Base-by-base conservation (phyloP, 2,329 filamentous ascomycete genomes). In the Neocucurbitaria cava region DNA sequence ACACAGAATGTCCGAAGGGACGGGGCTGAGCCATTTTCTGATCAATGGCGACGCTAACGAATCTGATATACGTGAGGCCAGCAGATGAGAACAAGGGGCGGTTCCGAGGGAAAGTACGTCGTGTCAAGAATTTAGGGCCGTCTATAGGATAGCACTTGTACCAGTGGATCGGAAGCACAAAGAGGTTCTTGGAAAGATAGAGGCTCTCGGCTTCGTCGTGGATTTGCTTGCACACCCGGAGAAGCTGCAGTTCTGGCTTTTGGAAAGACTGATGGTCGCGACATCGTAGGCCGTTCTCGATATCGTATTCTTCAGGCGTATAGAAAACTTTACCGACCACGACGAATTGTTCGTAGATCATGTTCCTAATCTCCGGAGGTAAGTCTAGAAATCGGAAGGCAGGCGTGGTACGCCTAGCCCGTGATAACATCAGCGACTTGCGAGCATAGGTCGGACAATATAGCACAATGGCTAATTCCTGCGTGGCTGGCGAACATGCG, bases 341-440 rank as follows among this genome's bases (percentile, higher is more conserved):
- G 3, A 64, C 26, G 5, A 59, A 47, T 18, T 59, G 47, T 23
- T 58, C 52, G 43, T 61, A 66, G 15, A 62, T 49, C 33, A 58
- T 50, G 26, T 50, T 31, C 28, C 57, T 23, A 6, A 64, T 31
- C 26, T 64, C 61, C 11, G 50, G 18, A 1, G 62, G 61, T 5
- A 64, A 46, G 13, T 62, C 50, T 5, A 65, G 52, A 38, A 65
- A 61, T 3, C 80, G 43, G 24, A 61, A 63, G 24, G 21, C 17
- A 13, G 44, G 3, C 8, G 4, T 5, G 10, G 5, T 17, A 26
- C 8, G 11, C 10, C 23, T 20, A n/a, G 11, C 8, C 13, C 13
- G 31, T 15, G 11, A 35, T 35, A 8, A 35, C 17, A n/a, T 13
- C 31, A 13, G 17, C 8, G 13, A 15, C 31, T 13, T 8, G 13